Evolutionary conservation across 2,329 filamentous ascomycete species (phyloP).

Genomic region (Pseudocercospora vitis): DNA sequence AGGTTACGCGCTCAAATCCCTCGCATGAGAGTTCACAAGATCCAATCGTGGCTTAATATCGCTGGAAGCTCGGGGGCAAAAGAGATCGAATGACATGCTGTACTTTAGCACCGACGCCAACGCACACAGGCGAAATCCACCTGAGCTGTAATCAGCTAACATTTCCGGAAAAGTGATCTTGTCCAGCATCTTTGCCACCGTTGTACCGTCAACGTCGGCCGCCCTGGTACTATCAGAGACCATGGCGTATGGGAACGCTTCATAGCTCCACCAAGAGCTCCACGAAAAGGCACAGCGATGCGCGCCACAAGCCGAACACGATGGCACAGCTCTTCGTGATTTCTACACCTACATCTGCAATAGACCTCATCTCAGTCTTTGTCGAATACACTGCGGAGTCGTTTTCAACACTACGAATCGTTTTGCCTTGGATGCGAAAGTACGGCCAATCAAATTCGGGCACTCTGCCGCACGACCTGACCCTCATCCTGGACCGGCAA

Average conservation of each 20-base stretch:
- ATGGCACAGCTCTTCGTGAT: conserved; percentile 22
- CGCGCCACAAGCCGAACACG: conserved; percentile 8
- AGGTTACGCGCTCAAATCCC: too few relatives aligned
- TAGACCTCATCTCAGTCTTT: too few relatives aligned
- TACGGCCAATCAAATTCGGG: conserved; percentile 26
- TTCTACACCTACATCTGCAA: conserved; percentile 32
- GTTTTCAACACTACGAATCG: too few relatives aligned
- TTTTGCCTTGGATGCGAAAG: too few relatives aligned
- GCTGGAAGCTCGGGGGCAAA: conserved; percentile 6
- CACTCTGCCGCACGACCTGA: conserved; percentile 2
- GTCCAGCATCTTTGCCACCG: conserved; percentile 29
- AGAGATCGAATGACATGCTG: conserved; percentile 17
- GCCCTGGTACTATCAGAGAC: conserved; percentile 22
- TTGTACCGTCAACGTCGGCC: conserved; percentile 23
- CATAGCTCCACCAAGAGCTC: conserved; percentile 13
- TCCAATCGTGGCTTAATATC: too few relatives aligned
- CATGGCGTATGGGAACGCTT: conserved; percentile 14
- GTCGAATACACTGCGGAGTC: too few relatives aligned
- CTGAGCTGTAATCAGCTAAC: conserved; percentile 14
- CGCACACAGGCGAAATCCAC: conserved; percentile 6
- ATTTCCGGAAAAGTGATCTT: conserved; percentile 22
- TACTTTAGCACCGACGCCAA: conserved; percentile 24
- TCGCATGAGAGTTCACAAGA: background rate
- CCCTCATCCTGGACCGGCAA: background rate
- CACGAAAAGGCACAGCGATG: conserved; percentile 21